Evolutionary conservation across 2,329 filamentous ascomycete genomes (phyloP).

Genomic region (Colletotrichum musicola): DNA sequence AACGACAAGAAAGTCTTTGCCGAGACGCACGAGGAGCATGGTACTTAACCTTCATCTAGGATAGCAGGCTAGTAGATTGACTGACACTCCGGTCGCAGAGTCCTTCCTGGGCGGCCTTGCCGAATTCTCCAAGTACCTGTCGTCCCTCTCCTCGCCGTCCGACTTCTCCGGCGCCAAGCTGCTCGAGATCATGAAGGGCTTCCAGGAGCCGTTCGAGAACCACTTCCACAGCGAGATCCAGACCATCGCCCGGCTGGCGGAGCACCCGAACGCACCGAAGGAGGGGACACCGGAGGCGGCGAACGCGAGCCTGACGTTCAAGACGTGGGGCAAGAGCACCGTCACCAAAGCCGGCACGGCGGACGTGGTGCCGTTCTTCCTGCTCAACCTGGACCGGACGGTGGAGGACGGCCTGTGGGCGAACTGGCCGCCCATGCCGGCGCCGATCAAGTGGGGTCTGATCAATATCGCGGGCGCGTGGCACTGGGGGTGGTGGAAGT

Average conservation of each 20-base stretch:
- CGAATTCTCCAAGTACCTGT: conserved; percentile 66
- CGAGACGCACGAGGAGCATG: conserved; percentile 67
- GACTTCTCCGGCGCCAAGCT: conserved; percentile 61
- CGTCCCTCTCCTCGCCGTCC: conserved; percentile 53
- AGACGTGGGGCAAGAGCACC: conserved; percentile 72
- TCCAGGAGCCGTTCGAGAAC: conserved; percentile 62
- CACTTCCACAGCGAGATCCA: conserved; percentile 69
- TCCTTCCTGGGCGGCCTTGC: conserved; percentile 65
- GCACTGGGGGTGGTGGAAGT: conserved; percentile 73
- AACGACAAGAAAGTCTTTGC: conserved; percentile 64
- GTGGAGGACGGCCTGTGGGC: conserved; percentile 71
- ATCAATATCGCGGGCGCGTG: conserved; percentile 69
- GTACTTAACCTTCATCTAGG: conserved; percentile 49
- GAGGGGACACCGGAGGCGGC: conserved; percentile 59
- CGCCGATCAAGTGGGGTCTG: conserved; percentile 69
- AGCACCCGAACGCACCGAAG: conserved; percentile 64
- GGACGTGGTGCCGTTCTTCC: conserved; percentile 74
- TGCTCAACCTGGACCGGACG: conserved; percentile 72
- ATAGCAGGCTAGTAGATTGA: background rate
- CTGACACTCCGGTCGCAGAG: conserved; percentile 42
- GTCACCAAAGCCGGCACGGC: conserved; percentile 70
- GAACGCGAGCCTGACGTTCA: conserved; percentile 64
- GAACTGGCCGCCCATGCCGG: conserved; percentile 75
- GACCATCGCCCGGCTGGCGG: conserved; percentile 63
- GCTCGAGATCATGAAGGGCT: conserved; percentile 62